These are phyloP conservation scores for Backusella psychrophila DNA, from an alignment of 192 early-diverging fungal species.

Conservation along the genomic window DNA sequence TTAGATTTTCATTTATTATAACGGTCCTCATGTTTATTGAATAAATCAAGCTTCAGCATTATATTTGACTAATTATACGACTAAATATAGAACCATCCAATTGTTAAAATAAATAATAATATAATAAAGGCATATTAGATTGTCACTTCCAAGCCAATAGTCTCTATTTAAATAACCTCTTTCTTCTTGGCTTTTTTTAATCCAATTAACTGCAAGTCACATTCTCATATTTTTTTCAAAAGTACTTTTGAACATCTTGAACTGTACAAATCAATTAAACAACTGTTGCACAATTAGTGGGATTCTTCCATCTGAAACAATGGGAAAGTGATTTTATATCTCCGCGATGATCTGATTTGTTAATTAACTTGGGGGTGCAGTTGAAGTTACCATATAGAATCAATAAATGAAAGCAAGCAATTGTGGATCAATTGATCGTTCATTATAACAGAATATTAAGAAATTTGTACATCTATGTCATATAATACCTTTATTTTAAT, in stretches of 20 bases:
- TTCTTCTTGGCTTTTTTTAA: too few species aligned
- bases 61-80: not conserved
- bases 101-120: not conserved
- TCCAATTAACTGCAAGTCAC: not conserved
- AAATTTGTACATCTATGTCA: not conserved
- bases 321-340: not conserved
- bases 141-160: too few species aligned
- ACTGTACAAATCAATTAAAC: not conserved
- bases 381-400: not conserved
- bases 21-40: not conserved
- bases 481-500: not conserved
- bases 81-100: not conserved
- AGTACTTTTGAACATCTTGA: not conserved
- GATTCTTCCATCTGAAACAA: not conserved
- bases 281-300: not conserved
- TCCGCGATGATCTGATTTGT: not conserved
- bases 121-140: too few species aligned
- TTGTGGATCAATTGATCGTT: not conserved
- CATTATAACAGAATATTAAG: not conserved
- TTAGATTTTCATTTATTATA: not conserved
- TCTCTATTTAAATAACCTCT: too few species aligned
- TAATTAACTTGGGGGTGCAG: not conserved
- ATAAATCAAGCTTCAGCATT: not conserved
- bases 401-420: not conserved
- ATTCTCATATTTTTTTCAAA: not conserved